phyloP scores from a whole-genome alignment of 2,329 filamentous ascomycete genomes.

The Penicillium sp. region DNA sequence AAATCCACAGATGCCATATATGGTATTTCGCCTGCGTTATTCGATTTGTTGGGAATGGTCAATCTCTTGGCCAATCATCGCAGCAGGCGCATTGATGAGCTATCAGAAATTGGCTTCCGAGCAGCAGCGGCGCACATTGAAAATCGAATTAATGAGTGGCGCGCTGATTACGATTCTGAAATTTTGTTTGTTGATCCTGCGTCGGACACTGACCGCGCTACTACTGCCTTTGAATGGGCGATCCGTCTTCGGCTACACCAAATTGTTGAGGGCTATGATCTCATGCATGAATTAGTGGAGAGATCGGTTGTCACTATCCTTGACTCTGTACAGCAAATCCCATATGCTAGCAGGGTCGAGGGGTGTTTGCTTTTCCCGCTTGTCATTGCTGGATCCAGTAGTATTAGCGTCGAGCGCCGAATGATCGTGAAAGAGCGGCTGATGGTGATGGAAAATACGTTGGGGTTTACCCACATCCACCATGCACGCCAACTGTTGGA shows the following conservation, averaged over 20 bases:
- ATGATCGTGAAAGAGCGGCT: slow-evolving; percentile 41
- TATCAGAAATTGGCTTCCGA: slow-evolving; percentile 31
- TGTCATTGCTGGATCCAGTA: slow-evolving; percentile 43
- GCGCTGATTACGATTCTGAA: slow-evolving; percentile 26
- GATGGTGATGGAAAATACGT: slow-evolving; percentile 45
- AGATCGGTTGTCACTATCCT: slow-evolving; percentile 35
- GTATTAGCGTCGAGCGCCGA: slow-evolving; percentile 33
- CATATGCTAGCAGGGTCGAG: slow-evolving; percentile 43
- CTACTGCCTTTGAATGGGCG: slow-evolving; percentile 42
- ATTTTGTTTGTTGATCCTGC: slow-evolving; percentile 7
- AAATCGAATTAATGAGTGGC: slow-evolving; percentile 40
- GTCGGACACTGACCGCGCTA: slow-evolving; percentile 33
- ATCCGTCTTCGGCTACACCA: slow-evolving; percentile 44
- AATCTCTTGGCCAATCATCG: slow-evolving; percentile 29
- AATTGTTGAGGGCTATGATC: slow-evolving; percentile 43
- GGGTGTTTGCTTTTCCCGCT: slow-evolving; percentile 43
- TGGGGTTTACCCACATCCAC: slow-evolving; percentile 45
- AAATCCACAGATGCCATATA: slow-evolving; percentile 18
- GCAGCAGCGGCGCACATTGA: slow-evolving; percentile 31
- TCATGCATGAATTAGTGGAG: slow-evolving; percentile 33
- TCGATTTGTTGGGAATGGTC: slow-evolving; percentile 27
- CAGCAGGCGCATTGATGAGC: slow-evolving; percentile 25
- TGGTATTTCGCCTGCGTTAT: slow-evolving; percentile 18
- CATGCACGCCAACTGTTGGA: slow-evolving; percentile 41
- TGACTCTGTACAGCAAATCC: slow-evolving; percentile 37